Evolutionary conservation across 768 basidiomycete genomes (phyloP), one percentile per base, ranked within the genome.

Genomic region (Mycena floridula): DNA sequence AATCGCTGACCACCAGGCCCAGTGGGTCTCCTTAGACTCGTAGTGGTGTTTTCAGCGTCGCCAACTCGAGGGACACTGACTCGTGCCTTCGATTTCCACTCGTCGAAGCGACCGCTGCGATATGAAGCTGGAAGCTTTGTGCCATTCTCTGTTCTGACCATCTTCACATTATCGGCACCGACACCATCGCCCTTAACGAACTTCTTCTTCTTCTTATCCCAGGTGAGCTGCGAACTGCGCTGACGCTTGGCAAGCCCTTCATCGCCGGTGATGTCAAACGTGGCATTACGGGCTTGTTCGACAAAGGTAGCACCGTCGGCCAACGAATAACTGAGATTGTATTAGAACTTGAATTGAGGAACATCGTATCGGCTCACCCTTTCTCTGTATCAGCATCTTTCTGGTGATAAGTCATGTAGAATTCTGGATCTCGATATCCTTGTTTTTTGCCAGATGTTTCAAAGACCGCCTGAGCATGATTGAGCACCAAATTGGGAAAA

Each of bases 141-240:
- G 3, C 96, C 96, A 54, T 84, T 92, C 64, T 99, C 96, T 0
- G 92, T 92, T 53, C 79, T 81, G 54, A 99, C 85, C 52, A 98
- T 73, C 64, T 96, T 97, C 54, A 95, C 74, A 60, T 97, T 96
- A 61, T 97, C 92, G 7, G 92, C 79, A 16, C 92, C 95, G 36
- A 66, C 73, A 9, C 90, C 89, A 44, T 82, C 85, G 4, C 91
- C 90, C 54, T 87, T 80, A 32, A 95, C 72, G 51, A 96, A 96
- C 57, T 86, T 90, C 62, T 96, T 96, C 67, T 89, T 94, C 68
- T 93, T 94, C 57, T 89, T 89, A 65, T 97, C 93, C 96, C 96
- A 99, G 23, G 73, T 83, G 56, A 89, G 59, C 43, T 82, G 85
- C n/a, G n/a, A n/a, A 28, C 76, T 75, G 45, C 74, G 80, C 41